phyloP scores from a whole-genome alignment of 148 eudicot species.

The Linanthus parryae region DNA sequence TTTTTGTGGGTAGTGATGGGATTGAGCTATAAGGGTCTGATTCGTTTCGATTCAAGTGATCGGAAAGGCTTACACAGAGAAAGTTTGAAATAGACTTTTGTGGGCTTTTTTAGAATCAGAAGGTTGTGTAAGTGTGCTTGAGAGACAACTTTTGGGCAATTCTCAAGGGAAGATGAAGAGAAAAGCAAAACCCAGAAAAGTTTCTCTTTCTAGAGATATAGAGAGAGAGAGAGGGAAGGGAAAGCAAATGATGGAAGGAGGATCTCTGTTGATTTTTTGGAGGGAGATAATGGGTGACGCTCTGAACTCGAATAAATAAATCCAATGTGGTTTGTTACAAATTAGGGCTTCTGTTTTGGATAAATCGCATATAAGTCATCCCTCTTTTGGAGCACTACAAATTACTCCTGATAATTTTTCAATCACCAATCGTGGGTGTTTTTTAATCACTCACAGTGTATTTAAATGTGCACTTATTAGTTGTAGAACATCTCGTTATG shows the following conservation, averaged over 20 bases:
- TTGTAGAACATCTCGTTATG: no score
- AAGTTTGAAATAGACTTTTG: not conserved
- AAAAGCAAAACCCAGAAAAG: no score
- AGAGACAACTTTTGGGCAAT: slow-evolving; percentile 7
- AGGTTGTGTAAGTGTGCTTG: not conserved
- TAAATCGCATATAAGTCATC: not conserved
- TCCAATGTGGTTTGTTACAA: not conserved
- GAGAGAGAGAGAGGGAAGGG: not conserved
- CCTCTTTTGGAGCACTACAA: not conserved
- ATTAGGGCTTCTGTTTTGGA: not conserved
- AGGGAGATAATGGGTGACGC: not conserved
- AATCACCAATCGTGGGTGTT: not conserved
- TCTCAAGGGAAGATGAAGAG: not conserved
- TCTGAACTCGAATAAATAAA: not conserved
- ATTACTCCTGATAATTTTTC: not conserved
- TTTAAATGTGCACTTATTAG: not conserved
- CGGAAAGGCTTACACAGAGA: no score
- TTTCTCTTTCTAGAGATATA: not conserved
- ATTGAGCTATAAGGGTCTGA: no score
- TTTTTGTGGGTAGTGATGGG: not conserved
- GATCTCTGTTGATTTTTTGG: not conserved
- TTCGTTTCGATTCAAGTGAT: no score
- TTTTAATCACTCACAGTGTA: not conserved
- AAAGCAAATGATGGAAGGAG: no score
- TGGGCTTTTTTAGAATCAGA: not conserved